These are phyloP conservation scores for Alliaria petiolata DNA, from an alignment of 345 rosid species.

Conservation along the genomic window DNA sequence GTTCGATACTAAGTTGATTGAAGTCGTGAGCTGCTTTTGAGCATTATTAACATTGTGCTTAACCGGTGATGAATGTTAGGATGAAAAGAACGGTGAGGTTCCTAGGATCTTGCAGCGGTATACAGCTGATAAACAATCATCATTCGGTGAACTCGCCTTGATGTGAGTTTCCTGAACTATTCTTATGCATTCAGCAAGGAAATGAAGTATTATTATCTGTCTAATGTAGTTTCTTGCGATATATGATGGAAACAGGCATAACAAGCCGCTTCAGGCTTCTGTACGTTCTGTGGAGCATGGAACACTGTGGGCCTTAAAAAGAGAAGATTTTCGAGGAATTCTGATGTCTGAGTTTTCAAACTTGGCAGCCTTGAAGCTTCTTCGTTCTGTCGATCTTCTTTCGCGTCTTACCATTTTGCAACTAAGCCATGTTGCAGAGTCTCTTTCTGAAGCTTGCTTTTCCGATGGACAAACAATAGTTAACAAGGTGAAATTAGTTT, in stretches of 20 bases:
- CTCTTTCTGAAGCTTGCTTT: constrained; percentile 72
- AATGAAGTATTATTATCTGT: background rate
- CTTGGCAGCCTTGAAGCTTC: constrained; percentile 87
- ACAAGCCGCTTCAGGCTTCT: constrained; percentile 96
- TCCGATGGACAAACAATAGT: constrained; percentile 72
- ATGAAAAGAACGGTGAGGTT: constrained; percentile 74
- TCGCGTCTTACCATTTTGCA: constrained; percentile 90
- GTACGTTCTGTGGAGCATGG: constrained; percentile 90
- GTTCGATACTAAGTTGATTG: constrained; percentile 15
- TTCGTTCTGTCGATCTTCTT: constrained; percentile 89
- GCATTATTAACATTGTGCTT: constrained; percentile 10
- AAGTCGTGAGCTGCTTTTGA: constrained; percentile 1
- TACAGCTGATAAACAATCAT: constrained; percentile 94
- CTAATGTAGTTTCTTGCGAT: constrained; percentile 5
- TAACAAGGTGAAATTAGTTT: constrained; percentile 52
- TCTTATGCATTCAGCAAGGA: background rate
- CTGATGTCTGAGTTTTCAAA: constrained; percentile 88
- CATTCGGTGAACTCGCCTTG: constrained; percentile 95
- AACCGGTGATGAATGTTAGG: constrained; percentile 52
- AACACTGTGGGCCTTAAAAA: constrained; percentile 87
- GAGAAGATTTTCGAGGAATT: constrained; percentile 99
- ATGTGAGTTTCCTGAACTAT: constrained; percentile 49
- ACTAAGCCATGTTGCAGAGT: constrained; percentile 87
- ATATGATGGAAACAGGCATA: constrained; percentile 55
- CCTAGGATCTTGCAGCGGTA: constrained; percentile 89